These are phyloP conservation scores for Babesia microti DNA, from an alignment of 169 alveolate species.

Conservation along the genomic window DNA sequence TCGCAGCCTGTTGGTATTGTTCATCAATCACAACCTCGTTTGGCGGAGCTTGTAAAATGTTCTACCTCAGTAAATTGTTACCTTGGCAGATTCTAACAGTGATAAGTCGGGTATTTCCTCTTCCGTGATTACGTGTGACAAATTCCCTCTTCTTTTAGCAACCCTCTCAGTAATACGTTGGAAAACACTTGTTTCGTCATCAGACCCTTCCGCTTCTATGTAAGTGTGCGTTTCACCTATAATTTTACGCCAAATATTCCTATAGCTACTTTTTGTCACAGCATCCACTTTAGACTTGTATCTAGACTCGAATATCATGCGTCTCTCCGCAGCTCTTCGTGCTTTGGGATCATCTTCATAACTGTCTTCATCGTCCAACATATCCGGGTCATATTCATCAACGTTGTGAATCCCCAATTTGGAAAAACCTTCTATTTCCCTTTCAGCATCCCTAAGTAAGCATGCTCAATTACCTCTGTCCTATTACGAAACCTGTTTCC, in stretches of 20 bases:
- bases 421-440: constrained; percentile 59
- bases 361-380: constrained; percentile 64
- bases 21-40: constrained; percentile 66
- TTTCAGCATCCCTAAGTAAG: constrained; percentile 41
- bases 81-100: constrained; percentile 60
- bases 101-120: constrained; percentile 60
- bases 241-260: constrained; percentile 46
- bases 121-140: constrained; percentile 51
- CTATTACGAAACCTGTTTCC: constrained; percentile 62
- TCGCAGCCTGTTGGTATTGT: constrained; percentile 71
- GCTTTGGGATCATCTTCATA: constrained; percentile 71
- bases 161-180: constrained; percentile 63
- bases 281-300: constrained; percentile 40
- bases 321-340: constrained; percentile 70
- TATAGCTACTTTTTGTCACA: constrained; percentile 44
- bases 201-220: constrained; percentile 49
- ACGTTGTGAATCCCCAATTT: constrained; percentile 56
- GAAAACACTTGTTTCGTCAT: constrained; percentile 57
- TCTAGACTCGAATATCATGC: constrained; percentile 31
- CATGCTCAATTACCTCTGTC: constrained; percentile 37
- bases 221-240: no score
- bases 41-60: constrained; percentile 59
- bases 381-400: constrained; percentile 69
- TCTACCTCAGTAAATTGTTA: constrained; percentile 24
- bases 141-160: constrained; percentile 64